Conservation (phyloP, 257 asterid species). For the Capsicum chinense region DNA sequence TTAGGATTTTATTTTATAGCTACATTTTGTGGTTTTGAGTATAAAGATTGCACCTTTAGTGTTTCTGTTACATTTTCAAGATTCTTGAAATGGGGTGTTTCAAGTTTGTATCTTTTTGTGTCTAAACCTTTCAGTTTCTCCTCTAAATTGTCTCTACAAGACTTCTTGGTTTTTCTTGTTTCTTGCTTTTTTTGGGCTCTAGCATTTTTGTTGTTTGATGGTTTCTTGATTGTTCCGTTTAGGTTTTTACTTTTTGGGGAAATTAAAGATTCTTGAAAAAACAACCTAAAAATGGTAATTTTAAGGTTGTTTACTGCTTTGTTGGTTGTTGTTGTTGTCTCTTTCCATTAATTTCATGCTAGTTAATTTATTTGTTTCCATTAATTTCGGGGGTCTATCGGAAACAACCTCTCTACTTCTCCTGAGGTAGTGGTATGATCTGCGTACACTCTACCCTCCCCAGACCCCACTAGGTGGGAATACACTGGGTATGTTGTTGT, state of each 20-base stretch:
- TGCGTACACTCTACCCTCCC: too few species aligned
- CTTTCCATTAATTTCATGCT: too few species aligned
- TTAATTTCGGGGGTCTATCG: too few species aligned
- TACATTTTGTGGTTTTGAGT: background rate
- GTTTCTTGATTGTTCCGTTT: slow-evolving; percentile 23
- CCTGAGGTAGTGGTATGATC: too few species aligned
- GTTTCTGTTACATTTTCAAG: background rate
- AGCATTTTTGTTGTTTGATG: background rate
- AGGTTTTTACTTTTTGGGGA: background rate
- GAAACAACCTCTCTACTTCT: too few species aligned
- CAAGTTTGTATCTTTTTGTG: too few species aligned
- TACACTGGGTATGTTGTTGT: too few species aligned
- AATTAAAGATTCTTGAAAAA: slow-evolving; percentile 13
- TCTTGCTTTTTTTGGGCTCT: background rate
- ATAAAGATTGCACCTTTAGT: background rate
- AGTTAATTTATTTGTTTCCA: too few species aligned
- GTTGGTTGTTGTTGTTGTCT: background rate
- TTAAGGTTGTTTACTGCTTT: slow-evolving; percentile 26
- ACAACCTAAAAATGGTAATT: slow-evolving; percentile 31
- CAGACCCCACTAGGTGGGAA: too few species aligned
- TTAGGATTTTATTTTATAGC: background rate
- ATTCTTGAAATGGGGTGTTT: background rate
- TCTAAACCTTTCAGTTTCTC: background rate
- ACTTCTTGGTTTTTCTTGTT: background rate
- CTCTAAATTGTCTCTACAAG: background rate